Evolutionary conservation across 2,329 filamentous ascomycete genomes (phyloP).

Genomic region (Fusarium dimerum): DNA sequence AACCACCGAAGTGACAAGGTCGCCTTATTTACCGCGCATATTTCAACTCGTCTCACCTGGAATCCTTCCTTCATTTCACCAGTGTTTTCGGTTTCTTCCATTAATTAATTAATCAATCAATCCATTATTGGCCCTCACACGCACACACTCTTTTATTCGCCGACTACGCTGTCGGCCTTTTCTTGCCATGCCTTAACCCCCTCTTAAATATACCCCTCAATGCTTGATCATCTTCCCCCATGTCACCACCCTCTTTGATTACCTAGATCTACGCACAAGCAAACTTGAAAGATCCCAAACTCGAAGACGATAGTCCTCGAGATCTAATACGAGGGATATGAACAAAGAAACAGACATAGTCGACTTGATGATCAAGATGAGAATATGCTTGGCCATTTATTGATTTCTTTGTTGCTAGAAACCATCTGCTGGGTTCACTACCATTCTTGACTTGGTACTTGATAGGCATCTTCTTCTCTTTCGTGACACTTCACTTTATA

Average conservation of each 20-base stretch:
- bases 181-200: slow-evolving; percentile 3
- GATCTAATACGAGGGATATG: slow-evolving; percentile 9
- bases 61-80: too few species aligned
- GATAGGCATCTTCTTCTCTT: too few species aligned
- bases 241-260: slow-evolving; percentile 21
- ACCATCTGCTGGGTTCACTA: too few species aligned
- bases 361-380: not conserved
- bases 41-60: too few species aligned
- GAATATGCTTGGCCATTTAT: not conserved
- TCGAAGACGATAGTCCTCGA: slow-evolving; percentile 7
- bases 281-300: slow-evolving; percentile 24
- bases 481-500: too few species aligned
- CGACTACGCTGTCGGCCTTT: not conserved
- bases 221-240: slow-evolving; percentile 19
- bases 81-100: too few species aligned
- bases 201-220: slow-evolving; percentile 17
- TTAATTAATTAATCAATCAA: too few species aligned
- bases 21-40: too few species aligned
- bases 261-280: slow-evolving; percentile 29
- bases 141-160: not conserved
- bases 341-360: slow-evolving; percentile 4
- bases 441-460: too few species aligned
- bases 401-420: not conserved
- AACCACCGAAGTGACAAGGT: too few species aligned
- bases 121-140: too few species aligned